Conservation (phyloP, 176 grass and related monocot genomes). For the Panicum miliaceum region DNA sequence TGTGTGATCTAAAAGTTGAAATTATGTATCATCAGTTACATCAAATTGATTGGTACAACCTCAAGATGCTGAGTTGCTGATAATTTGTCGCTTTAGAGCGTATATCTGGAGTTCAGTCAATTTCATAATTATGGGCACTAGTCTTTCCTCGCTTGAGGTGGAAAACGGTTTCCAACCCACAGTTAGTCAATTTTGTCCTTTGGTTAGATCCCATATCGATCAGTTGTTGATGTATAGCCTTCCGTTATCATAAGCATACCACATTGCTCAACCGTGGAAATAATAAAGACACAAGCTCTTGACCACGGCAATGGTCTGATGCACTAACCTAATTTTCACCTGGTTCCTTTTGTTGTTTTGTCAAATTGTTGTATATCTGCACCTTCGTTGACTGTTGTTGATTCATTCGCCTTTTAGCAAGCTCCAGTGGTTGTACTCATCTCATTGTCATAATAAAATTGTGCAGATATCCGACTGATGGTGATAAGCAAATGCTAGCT, state of each 20-base stretch:
- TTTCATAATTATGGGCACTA: slow-evolving; percentile 40
- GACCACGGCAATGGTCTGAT: background rate
- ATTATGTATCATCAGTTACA: slow-evolving; percentile 6
- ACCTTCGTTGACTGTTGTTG: background rate
- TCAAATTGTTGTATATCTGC: background rate
- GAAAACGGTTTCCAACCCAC: background rate
- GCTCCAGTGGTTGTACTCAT: background rate
- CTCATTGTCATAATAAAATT: background rate
- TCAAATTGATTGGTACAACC: slow-evolving; percentile 31
- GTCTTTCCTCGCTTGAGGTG: background rate
- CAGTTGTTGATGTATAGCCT: background rate
- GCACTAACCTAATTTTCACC: background rate
- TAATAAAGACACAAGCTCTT: background rate
- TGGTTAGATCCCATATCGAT: background rate
- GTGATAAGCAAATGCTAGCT: slow-evolving; percentile 90
- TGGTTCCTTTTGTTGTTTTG: background rate
- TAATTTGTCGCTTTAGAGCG: slow-evolving; percentile 25
- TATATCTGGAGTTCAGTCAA: slow-evolving; percentile 12
- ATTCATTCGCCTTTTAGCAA: background rate
- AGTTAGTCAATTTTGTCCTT: slow-evolving; percentile 27
- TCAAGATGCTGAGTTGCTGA: slow-evolving; percentile 34
- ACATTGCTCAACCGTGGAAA: background rate
- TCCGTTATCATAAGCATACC: background rate
- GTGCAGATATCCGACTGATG: slow-evolving; percentile 83
- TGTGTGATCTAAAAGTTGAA: slow-evolving; percentile 31